phyloP scores from a whole-genome alignment of 176 grass and related monocot genomes.

The Elymus sibiricus region DNA sequence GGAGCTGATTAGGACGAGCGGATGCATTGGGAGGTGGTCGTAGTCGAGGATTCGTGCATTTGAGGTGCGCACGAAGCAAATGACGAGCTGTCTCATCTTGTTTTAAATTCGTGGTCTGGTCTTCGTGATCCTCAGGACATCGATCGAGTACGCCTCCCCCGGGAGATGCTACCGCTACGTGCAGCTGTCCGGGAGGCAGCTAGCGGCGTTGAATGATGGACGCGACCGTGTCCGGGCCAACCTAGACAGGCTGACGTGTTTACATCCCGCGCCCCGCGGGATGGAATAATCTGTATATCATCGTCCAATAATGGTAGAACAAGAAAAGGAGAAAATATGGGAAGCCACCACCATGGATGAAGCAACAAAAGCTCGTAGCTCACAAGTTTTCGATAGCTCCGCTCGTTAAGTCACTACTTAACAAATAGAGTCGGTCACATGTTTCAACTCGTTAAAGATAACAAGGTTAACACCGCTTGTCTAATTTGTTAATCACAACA shows the following conservation, averaged over 20 bases:
- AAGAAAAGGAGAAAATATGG: background rate
- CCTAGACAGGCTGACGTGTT: conserved; percentile 8
- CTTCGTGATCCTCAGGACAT: background rate
- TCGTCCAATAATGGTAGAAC: background rate
- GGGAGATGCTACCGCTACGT: background rate
- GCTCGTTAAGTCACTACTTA: too few relatives aligned
- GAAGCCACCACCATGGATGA: background rate
- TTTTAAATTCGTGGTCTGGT: background rate
- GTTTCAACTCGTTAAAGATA: too few relatives aligned
- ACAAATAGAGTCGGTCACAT: too few relatives aligned
- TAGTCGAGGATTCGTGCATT: background rate
- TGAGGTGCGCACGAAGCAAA: conserved; percentile 27
- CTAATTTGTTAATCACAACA: too few relatives aligned
- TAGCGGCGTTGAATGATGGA: background rate
- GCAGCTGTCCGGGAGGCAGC: background rate
- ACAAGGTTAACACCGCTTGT: too few relatives aligned
- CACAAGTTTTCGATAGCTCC: too few relatives aligned
- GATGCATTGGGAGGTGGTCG: background rate
- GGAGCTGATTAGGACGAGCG: background rate
- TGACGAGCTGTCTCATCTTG: background rate
- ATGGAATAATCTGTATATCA: background rate
- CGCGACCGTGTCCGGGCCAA: background rate
- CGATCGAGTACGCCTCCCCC: background rate
- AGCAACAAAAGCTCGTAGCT: too few relatives aligned
- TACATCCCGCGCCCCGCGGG: too few relatives aligned